Base-by-base conservation (phyloP, 1,139 yeast species). In the Keqinozyma sinolaborantium region DNA sequence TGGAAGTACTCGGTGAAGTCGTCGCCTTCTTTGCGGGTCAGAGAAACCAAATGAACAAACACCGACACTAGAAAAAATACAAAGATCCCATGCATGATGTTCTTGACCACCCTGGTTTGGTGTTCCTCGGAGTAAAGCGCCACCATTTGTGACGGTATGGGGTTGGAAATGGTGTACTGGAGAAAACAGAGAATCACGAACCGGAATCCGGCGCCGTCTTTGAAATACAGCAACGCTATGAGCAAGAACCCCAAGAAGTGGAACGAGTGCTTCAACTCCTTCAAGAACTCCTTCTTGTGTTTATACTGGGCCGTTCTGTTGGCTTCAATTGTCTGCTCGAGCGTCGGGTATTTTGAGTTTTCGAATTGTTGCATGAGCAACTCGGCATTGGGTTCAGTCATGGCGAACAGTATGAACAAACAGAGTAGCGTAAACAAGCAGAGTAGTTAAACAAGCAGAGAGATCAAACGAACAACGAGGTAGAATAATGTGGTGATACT, bases 221-320 rank as follows among this genome's bases (percentile, higher is more conserved):
- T 55, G 9, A 67, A 49, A 40, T 68, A 69, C 5, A 57, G 39
- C 7, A 68, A 33, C 8, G 45, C 57, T 5, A 64, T 47, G 3
- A 66, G 34, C 3, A 64, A 37, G 35, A 45, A 55, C 14, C 69
- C 71, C 3, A 59, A 29, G 15, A 53, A 44, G 30, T 53, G 51
- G 14, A 62, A 25, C 2, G 58, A 47, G 32, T 56, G 55, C 27
- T 64, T 50, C 15, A 68, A 42, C 28, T 67, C 68, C 19, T 47
- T 47, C 3, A 67, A 47, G 34, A 67, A 69, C 44, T 45, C 55
- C 43, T 63, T 61, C 49, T 65, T 67, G 15, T 70, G 53, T 40
- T 63, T 64, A 37, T 64, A 63, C 16, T 67, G 53, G 20, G 58
- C 53, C n/a, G 56, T 37, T 2, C 57, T 56, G 44, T 67, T 68